A percentile compares a stretch with the other conserved stretches of the same genome.
phyloP scores from a whole-genome alignment of 164 flowering plant genomes.

The Berberis vulgaris region DNA sequence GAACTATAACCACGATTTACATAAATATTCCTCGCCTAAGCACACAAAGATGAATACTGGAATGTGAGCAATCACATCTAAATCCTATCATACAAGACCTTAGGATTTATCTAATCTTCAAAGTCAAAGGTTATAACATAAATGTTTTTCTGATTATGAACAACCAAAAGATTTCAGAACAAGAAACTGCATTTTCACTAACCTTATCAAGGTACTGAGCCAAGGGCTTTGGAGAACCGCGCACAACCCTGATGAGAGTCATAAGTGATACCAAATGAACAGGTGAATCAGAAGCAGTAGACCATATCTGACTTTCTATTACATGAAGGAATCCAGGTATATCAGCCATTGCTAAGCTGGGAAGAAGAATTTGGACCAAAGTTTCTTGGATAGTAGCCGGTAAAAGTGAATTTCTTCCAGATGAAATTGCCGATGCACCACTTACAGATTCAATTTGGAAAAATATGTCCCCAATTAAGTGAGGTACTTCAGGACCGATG shows the following conservation, averaged over 20 bases:
- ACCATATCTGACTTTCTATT: constrained; percentile 89
- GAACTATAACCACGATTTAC: too few relatives aligned
- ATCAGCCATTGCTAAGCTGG: constrained; percentile 92
- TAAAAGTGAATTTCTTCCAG: constrained; percentile 24
- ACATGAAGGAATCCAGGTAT: constrained; percentile 59
- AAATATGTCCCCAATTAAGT: constrained; percentile 70
- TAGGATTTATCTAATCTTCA: too few relatives aligned
- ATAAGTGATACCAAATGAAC: constrained; percentile 77
- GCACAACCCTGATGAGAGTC: constrained; percentile 76
- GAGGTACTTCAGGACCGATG: constrained; percentile 72
- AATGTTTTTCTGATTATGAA: too few relatives aligned
- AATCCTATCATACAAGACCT: too few relatives aligned
- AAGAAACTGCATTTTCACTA: constrained; percentile 18
- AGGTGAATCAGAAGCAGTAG: constrained; percentile 98
- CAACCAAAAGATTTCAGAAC: background rate
- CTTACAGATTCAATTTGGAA: constrained; percentile 89
- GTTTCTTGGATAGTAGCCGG: constrained; percentile 54
- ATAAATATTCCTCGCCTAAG: too few relatives aligned
- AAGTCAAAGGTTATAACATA: too few relatives aligned
- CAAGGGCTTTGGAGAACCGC: constrained; percentile 73
- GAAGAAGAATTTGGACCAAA: constrained; percentile 81
- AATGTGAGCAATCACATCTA: too few relatives aligned
- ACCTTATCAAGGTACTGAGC: constrained; percentile 85
- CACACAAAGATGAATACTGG: too few relatives aligned
- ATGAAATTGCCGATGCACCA: constrained; percentile 39